These are phyloP conservation scores for Fusarium pseudocircinatum DNA, from an alignment of 2,329 filamentous ascomycete genomes.

Conservation along the genomic window DNA sequence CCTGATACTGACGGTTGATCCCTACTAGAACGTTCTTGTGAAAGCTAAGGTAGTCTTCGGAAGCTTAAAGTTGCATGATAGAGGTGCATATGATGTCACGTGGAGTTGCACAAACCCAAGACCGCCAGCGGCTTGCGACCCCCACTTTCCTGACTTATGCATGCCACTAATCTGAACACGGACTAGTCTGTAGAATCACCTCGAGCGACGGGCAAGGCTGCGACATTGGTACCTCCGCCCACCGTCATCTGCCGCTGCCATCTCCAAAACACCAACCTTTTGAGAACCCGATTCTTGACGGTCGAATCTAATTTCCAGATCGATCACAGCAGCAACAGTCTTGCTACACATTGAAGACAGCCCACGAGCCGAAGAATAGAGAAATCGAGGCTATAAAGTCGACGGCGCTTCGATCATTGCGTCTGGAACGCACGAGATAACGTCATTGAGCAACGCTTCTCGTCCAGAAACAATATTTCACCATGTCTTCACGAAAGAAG, in stretches of 20 bases:
- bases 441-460: constrained; percentile 43
- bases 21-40: constrained; percentile 3
- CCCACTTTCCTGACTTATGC: constrained; percentile 38
- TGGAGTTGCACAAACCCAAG: constrained; percentile 38
- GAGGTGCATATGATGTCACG: constrained; percentile 44
- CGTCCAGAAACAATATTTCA: constrained; percentile 44
- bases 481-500: constrained; percentile 87
- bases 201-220: constrained; percentile 44
- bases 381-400: constrained; percentile 6
- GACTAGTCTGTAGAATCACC: constrained; percentile 37
- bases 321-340: not conserved
- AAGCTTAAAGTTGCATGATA: constrained; percentile 37
- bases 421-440: constrained; percentile 41
- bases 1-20: constrained; percentile 3
- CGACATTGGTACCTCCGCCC: constrained; percentile 40
- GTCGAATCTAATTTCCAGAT: constrained; percentile 7
- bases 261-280: constrained; percentile 39
- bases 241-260: constrained; percentile 36
- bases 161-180: constrained; percentile 34
- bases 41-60: constrained; percentile 10
- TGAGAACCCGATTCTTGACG: constrained; percentile 1
- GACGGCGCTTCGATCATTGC: constrained; percentile 31
- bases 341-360: not conserved
- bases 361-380: not conserved
- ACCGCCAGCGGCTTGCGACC: not conserved